Evolutionary conservation across 2,329 filamentous ascomycete species (phyloP), one percentile per base, ranked within the genome.

Genomic region (Neonectria coccinea): DNA sequence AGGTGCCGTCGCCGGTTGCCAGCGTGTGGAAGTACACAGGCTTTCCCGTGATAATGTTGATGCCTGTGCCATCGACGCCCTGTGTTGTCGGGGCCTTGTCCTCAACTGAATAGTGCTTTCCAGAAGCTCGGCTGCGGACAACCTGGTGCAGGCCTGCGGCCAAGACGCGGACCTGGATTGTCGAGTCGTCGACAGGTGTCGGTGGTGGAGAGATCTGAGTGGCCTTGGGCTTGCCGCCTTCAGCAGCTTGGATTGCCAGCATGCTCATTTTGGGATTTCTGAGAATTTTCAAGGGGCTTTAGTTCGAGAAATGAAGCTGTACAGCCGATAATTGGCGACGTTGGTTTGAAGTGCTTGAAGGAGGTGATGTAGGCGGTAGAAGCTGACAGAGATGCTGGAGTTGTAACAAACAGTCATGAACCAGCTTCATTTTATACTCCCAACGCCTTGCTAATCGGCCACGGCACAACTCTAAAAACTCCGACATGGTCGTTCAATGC

Each of bases 51-150:
- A 79, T 70, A 5, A 79, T 78, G 56, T 83, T 77, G 6, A 75
- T 71, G 42, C 83, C 86, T 1, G 86, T 82, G 62, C 85, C 86
- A 68, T 89, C 86, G 12, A 83, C 76, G 10, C 86, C 86, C 0
- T 83, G 83, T 1, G 80, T 75, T 69, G 88, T 84, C 1, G 86
- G 87, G 0, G 85, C 81, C 0, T n/a, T n/a, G 9, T 12, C 71
- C 72, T 77, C 77, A 3, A 82, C 78, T 14, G 82, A 81, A 76
- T 87, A 89, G 75, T 89, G 87, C 12, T 74, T 78, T 1, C 87
- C 86, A 1, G 81, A 68, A n/a, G 86, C 86, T 33, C 86, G 83
- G 45, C 79, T 78, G 55, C 84, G 83, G 53, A 88, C 86, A 4
- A 89, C 77, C 12, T 81, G 80, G 72, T 88, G 86, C 16, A 87